Base-by-base conservation (phyloP, 1,284 basidiomycete species). In the Singerocomus inundabilis region DNA sequence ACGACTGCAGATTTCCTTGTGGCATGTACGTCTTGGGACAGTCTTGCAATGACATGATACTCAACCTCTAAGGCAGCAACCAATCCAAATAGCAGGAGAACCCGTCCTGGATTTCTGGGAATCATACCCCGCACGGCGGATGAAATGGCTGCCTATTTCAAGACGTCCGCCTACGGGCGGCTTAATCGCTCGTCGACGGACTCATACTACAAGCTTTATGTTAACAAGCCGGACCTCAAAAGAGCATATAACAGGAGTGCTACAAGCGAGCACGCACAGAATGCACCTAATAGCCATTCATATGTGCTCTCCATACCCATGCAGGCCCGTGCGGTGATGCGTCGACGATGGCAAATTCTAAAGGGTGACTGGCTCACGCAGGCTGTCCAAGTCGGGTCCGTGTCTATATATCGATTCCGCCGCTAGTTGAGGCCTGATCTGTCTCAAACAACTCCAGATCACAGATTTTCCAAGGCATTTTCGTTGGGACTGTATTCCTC, bases 401-500 rank as follows among this genome's bases (percentile, higher is more conserved):
- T 57, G 28, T 48, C 5, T n/a, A 10, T 41, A 2, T n/a, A 21
- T 32, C 8, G 4, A 7, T 16, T 21, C 21, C 26, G 16, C 36
- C 21, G 37, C 39, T 30, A 61, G 57, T 7, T 38, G 18, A 21
- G 29, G 21, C 29, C 18, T 37, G n/a, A 57, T 36, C 5, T 45
- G 4, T 24, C 9, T 15, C 7, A 8, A 15, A 28, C 0, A 13
- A 36, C 5, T 28, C 12, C 15, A 66, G 61, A 12, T 29, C 75
- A 6, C 83, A 79, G 55, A 57, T 82, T 12, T 61, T 83, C 40
- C 84, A 88, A 63, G 84, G 74, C 3, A 57, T 91, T 49, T 85
- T 91, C 57, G 75, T 85, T 48, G 91, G 91, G 12, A 88, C 85
- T 0, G 76, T 87, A 29, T 95, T 90, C 73, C 75, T 85, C 54